Base-by-base conservation (phyloP, 768 basidiomycete species). In the Panaeolus papilionaceus region DNA sequence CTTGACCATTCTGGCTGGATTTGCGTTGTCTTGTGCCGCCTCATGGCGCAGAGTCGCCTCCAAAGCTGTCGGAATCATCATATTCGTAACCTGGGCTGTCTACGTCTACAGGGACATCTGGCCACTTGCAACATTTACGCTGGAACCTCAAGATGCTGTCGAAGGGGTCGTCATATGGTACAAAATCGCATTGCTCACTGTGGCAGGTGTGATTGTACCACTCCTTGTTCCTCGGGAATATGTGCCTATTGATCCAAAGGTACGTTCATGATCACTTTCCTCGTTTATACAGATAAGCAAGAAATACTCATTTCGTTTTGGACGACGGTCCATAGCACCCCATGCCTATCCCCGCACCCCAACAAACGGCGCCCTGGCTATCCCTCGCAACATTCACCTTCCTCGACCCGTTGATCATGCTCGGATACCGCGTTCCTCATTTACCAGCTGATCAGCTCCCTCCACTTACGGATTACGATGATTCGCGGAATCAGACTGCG, bases 401-500 rank as follows among this genome's bases (percentile, higher is more conserved):
- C 77, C 76, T 91, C 67, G 87, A 91, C 68, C 79, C 81, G 3
- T 74, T 85, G 39, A 77, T 90, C 23, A 79, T 79, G 64, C 71
- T 75, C 9, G 86, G 83, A 0, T 80, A 81, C 68, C 74, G 78
- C n/a, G 72, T 82, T 20, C 68, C 80, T 4, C 85, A 85, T 71
- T 70, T 89, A 0, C 72, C 83, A 1, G 75, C 77, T 49, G 87
- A 90, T 49, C 73, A 89, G 63, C 77, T 90, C 47, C 89, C 89
- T 12, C 88, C 87, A 2, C 84, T 92, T 77, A 85, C 86, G 4
- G 88, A 90, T 68, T 85, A 86, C 65, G 90, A 92, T 67, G 63
- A 67, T 61, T 70, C 75, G 2, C 67, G 71, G 14, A 18, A 74
- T 67, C 44, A 78, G n/a, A 75, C 72, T 18, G 49, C 61, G 8